Evolutionary conservation across 306 rosid genomes (phyloP).

Genomic region (Prunus mume): DNA sequence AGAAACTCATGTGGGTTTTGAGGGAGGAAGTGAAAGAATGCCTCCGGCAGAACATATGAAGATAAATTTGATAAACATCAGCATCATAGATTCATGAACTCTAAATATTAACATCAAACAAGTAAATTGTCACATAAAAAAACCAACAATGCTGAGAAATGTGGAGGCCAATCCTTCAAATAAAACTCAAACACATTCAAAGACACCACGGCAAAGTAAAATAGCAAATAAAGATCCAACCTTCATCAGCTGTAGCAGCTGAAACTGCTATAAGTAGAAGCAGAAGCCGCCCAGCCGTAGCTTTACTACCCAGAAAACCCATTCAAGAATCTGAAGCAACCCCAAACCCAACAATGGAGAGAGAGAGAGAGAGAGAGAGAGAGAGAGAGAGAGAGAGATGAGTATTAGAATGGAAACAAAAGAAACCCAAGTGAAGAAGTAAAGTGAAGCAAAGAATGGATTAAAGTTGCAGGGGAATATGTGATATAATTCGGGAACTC

Average conservation of each 20-base stretch:
- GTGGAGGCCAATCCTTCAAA: not conserved
- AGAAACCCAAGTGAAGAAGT: conserved; percentile 16
- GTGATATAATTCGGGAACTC: not conserved
- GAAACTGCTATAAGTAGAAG: conserved; percentile 50
- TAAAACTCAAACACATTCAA: not conserved
- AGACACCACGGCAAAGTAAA: not conserved
- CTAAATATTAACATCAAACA: not conserved
- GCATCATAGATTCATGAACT: not conserved
- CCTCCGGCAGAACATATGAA: not conserved
- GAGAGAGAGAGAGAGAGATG: conserved; percentile 27
- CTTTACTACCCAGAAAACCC: conserved; percentile 17
- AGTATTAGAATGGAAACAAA: conserved; percentile 23
- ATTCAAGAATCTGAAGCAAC: conserved; percentile 28
- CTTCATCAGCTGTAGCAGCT: conserved; percentile 61
- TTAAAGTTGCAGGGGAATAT: conserved; percentile 49
- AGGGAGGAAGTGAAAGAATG: not conserved
- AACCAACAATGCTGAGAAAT: not conserved
- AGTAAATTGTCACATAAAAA: not conserved
- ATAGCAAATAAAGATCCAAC: conserved; percentile 35
- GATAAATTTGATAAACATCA: not conserved
- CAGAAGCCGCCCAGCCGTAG: conserved; percentile 57
- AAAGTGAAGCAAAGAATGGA: conserved; percentile 39
- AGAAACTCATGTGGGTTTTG: not conserved
- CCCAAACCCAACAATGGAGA: conserved; percentile 26
- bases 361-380: conserved; percentile 30